Base-by-base conservation (phyloP, 2,329 filamentous ascomycete species). In the Dothideomycetidae sp. region DNA sequence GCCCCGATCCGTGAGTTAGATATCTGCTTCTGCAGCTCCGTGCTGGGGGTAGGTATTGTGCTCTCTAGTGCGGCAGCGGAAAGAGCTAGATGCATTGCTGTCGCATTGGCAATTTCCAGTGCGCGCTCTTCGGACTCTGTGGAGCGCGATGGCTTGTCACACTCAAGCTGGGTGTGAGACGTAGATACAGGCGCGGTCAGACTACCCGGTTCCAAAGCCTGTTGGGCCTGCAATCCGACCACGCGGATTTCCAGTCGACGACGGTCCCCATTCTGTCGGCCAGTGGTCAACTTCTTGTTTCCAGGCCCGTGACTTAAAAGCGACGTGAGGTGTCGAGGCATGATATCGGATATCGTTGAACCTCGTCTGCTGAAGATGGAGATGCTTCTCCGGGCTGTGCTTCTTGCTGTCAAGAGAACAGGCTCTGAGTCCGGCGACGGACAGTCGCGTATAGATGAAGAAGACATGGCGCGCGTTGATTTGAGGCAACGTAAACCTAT, bases 351-450 rank as follows among this genome's bases (percentile, higher is more conserved):
- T 17, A 32, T 23, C 16, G 31, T 19, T 18, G 36, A 38, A 28
- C 54, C 54, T 41, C 48, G 47, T n/a, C 54, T 43, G 33, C 53
- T 56, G 42, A 59, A 59, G 44, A 59, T 56, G 5, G 54, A 57
- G 15, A 50, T 47, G 43, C 49, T 55, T 30, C 54, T 46, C 39
- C 53, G 42, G 16, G 47, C 41, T 11, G 41, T 42, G 21, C 7
- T 26, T 7, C n/a, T 7, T 26, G 21, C 21, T 26, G n/a, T 7
- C 7, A n/a, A 7, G 7, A 7, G 21, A 26, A 7, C 21, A n/a
- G 21, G 21, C 21, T 26, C 21, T 7, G n/a, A n/a, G 21, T n/a
- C 21, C 21, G 21, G 21, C 21, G 21, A 26, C 7, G 21, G 21
- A n/a, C n/a, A 26, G 21, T 26, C 21, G n/a, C n/a, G 7, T n/a